A percentile compares a stretch with the other conserved stretches of the same genome.
Conservation (phyloP, 371 early-diverging fungal species). For the Conidiobolus incongruus region DNA sequence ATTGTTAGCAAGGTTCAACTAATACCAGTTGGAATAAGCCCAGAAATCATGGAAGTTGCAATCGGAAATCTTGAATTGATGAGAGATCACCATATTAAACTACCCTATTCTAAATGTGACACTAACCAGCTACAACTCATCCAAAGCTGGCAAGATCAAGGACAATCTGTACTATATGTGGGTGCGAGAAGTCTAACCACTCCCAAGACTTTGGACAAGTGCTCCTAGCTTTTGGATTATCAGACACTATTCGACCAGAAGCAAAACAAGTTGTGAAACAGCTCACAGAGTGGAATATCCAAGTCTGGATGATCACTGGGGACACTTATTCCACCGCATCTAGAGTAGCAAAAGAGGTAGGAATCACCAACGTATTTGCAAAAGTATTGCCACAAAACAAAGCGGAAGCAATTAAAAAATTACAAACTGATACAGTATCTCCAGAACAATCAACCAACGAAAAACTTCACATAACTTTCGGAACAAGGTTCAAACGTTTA, state of each 20-base stretch:
- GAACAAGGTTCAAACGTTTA: slow-evolving; percentile 14
- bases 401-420: slow-evolving; percentile 28
- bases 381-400: slow-evolving; percentile 41
- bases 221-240: slow-evolving; percentile 24
- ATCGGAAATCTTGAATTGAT: too few relatives aligned
- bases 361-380: slow-evolving; percentile 23
- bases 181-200: too few relatives aligned
- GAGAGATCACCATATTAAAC: too few relatives aligned
- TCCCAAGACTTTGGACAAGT: slow-evolving; percentile 21
- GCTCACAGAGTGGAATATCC: slow-evolving; percentile 20
- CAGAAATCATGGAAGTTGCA: too few relatives aligned
- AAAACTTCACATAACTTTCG: background rate
- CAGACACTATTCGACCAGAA: slow-evolving; percentile 28
- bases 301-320: slow-evolving; percentile 50
- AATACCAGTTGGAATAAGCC: too few relatives aligned
- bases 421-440: too few relatives aligned
- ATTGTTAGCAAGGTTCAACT: background rate
- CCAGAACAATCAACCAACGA: background rate
- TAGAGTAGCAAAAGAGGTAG: slow-evolving; percentile 28
- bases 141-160: slow-evolving; percentile 11
- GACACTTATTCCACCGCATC: slow-evolving; percentile 31
- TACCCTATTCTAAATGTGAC: too few relatives aligned
- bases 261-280: slow-evolving; percentile 16
- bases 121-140: too few relatives aligned
- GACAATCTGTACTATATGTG: slow-evolving; percentile 21